phyloP scores from a whole-genome alignment of 2,329 filamentous ascomycete genomes.

The Aspergillus transmontanensis region DNA sequence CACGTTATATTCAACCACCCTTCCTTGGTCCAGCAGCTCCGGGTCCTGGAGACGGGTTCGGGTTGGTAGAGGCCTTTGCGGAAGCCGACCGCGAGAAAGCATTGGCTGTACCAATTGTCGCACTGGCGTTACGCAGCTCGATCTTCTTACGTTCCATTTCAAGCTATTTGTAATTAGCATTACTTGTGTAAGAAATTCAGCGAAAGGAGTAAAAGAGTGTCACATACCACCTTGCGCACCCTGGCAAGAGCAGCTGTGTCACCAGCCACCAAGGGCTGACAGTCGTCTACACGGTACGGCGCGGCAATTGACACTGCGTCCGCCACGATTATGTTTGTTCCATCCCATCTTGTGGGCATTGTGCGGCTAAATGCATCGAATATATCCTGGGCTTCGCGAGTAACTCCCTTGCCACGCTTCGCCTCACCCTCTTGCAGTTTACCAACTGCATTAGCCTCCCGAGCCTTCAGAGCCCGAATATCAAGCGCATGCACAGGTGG shows the following conservation, averaged over 20 bases:
- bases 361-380: constrained; percentile 64
- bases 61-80: constrained; percentile 18
- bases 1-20: constrained; percentile 27
- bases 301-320: constrained; percentile 61
- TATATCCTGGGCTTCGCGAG: constrained; percentile 63
- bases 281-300: constrained; percentile 61
- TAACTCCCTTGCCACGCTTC: constrained; percentile 63
- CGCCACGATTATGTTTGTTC: constrained; percentile 60
- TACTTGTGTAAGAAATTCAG: background rate
- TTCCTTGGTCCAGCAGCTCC: constrained; percentile 32
- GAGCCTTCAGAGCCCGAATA: constrained; percentile 54
- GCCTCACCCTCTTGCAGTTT: constrained; percentile 60
- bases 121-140: constrained; percentile 45
- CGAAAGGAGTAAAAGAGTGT: background rate
- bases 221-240: constrained; percentile 53
- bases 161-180: constrained; percentile 32
- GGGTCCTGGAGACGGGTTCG: constrained; percentile 26
- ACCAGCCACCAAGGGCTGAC: constrained; percentile 45
- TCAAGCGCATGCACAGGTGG: constrained; percentile 52
- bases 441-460: constrained; percentile 59
- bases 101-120: constrained; percentile 37
- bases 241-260: constrained; percentile 45
- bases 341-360: constrained; percentile 64
- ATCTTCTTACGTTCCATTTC: constrained; percentile 54
- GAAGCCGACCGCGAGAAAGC: constrained; percentile 25